These are phyloP conservation scores for Kodamaea hsintzibuensis DNA, from an alignment of 805 yeast genomes.

Conservation along the genomic window DNA sequence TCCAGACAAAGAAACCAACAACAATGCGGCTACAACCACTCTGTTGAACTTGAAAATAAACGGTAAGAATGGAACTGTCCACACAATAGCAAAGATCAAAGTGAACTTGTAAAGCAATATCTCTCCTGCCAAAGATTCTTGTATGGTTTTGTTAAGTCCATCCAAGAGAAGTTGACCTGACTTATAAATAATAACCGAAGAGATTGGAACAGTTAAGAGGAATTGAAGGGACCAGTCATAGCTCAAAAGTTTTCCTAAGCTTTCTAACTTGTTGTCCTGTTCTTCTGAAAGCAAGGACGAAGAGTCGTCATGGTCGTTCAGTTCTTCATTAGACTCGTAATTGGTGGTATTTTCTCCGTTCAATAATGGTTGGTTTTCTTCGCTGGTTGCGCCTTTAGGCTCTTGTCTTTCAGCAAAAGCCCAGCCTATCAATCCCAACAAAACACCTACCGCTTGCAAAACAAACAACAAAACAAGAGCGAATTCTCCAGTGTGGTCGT, in stretches of 20 bases:
- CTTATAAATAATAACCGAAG: conserved; percentile 55
- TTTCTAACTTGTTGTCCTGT: conserved; percentile 27
- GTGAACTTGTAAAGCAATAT: conserved; percentile 29
- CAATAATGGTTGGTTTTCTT: conserved; percentile 32
- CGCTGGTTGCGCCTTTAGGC: background rate
- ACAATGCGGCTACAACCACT: conserved; percentile 42
- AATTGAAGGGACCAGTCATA: conserved; percentile 86
- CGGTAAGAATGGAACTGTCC: conserved; percentile 57
- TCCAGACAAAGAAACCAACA: conserved; percentile 30
- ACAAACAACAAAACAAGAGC: conserved; percentile 47
- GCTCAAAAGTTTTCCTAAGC: conserved; percentile 31
- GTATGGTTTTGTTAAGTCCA: conserved; percentile 69
- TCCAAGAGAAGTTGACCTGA: conserved; percentile 58
- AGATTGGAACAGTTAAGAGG: conserved; percentile 63
- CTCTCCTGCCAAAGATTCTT: conserved; percentile 57
- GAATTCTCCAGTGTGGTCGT: conserved; percentile 57
- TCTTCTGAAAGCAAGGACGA: conserved; percentile 4
- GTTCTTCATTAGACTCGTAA: conserved; percentile 12
- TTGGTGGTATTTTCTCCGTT: conserved; percentile 12
- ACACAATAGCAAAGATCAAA: conserved; percentile 28
- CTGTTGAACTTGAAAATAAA: conserved; percentile 69
- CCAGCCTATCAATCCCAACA: conserved; percentile 56
- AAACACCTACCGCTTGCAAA: conserved; percentile 46
- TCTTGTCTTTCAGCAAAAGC: conserved; percentile 18
- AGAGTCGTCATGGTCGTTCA: conserved; percentile 14